Percentiles rank a stretch among this genome's conserved stretches.
phyloP scores from a whole-genome alignment of 257 asterid species.

The Salvia miltiorrhiza region DNA sequence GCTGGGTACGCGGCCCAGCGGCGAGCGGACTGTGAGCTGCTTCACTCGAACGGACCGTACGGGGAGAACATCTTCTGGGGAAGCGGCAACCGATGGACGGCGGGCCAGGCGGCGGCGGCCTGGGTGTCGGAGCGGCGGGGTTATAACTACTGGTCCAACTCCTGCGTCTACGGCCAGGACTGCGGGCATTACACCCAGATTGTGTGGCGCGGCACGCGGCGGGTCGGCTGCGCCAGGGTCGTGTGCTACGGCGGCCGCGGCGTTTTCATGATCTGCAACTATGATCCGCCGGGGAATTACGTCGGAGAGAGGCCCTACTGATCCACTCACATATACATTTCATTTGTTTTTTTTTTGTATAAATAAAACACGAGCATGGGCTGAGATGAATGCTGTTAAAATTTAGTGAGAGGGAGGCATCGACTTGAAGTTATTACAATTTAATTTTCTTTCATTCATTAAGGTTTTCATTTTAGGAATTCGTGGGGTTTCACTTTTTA shows the following conservation, averaged over 20 bases:
- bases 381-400: background rate
- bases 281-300: slow-evolving; percentile 63
- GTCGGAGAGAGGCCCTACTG: slow-evolving; percentile 55
- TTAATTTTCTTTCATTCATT: background rate
- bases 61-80: slow-evolving; percentile 66
- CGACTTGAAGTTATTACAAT: background rate
- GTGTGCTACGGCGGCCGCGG: slow-evolving; percentile 38
- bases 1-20: slow-evolving; percentile 32
- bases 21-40: slow-evolving; percentile 39
- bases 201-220: slow-evolving; percentile 44
- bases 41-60: slow-evolving; percentile 51
- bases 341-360: background rate
- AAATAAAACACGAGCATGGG: background rate
- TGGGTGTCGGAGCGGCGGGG: slow-evolving; percentile 47
- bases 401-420: background rate
- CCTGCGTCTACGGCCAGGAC: slow-evolving; percentile 39
- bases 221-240: slow-evolving; percentile 61
- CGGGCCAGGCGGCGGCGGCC: slow-evolving; percentile 44
- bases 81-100: slow-evolving; percentile 41
- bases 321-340: background rate
- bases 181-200: slow-evolving; percentile 73
- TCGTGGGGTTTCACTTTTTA: background rate
- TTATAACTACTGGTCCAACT: slow-evolving; percentile 42
- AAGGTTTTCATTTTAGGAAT: background rate
- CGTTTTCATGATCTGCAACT: slow-evolving; percentile 57